Evolutionary conservation across 2,329 filamentous ascomycete species (phyloP), one percentile per base, ranked within the genome.

Genomic region (Akanthomyces uredinophilus): DNA sequence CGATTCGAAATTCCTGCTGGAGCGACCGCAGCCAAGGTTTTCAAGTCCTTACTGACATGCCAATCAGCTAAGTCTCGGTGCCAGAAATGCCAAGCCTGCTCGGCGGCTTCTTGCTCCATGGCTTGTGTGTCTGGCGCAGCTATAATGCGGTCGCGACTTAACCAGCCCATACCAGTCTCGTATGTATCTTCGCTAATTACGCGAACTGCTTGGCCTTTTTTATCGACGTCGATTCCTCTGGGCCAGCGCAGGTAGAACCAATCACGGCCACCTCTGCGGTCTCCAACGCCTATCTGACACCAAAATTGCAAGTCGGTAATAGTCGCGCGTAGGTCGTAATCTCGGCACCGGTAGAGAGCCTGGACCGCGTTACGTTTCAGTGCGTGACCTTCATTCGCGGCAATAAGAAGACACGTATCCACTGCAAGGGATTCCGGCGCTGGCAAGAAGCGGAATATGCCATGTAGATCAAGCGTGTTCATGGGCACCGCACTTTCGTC

Each of bases 221-320:
- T 78, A 68, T 94, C 87, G 3, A 87, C 70, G 69, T 94, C 90
- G 27, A 81, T 81, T 0, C 90, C 90, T 50, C 82, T 83, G 10
- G 91, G 90, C 86, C 88, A 94, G 62, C 88, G 83, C 53, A 88
- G 85, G 67, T 89, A 87, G 68, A 96, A 91, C 94, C 96, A 99
- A 68, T 94, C 90, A 50, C 96, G 83, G 0, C 95, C 94, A 22
- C 90, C 90, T 67, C 90, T 90, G n/a, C 86, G 81, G 71, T 96
- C 95, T 5, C 95, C 96, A 11, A 99, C 86, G 0, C 89, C 92
- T 75, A 98, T 92, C 72, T 99, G 95, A 72, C 96, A 99, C 94
- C 94, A 99, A 71, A 96, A 95, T 71, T 96, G 88, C 32, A 99
- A 82, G 64, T 98, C 92, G 61, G 83, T 87, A 54, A 99, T 85